Evolutionary conservation across 192 early-diverging fungal species (phyloP), one percentile per base, ranked within the genome.

Genomic region (Obelidium mucronatum): DNA sequence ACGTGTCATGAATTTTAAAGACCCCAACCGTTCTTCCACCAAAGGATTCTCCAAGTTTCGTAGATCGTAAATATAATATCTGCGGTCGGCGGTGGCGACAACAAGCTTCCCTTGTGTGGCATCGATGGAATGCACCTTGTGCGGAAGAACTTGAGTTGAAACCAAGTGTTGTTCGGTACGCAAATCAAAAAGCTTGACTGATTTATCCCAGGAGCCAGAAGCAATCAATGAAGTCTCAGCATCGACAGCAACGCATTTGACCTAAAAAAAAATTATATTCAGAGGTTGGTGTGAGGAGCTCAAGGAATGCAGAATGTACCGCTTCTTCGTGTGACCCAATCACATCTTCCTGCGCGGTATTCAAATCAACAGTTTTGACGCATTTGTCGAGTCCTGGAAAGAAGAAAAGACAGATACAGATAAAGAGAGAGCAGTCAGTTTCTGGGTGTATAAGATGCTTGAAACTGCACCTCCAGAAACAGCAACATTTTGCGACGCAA

Each of bases 201-300:
- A 86, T 76, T 92, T 91, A 80, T 99, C 97, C 97, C 97, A 99
- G 56, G 92, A 90, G 53, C 96, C 97, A 19, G 95, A 91, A 24
- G 94, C 77, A n/a, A 96, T 74, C 58, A 74, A 59, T 1, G n/a
- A 24, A 19, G 58, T 74, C n/a, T 60, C 40, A 1, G 26, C 11
- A 31, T 74, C 72, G 35, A 56, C 28, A n/a, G 39, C 60, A 44
- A 74, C 34, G 60, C 59, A 62, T 63, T 24, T 89, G 78, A 34
- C 84, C 92, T 92, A 31, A 6, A 26, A 70, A 0, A 42, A 33
- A 40, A 24, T 54, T n/a, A n/a, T n/a, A n/a, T n/a, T n/a, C n/a
- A n/a, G n/a, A n/a, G n/a, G 55, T 65, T 19, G 33, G 33, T 6
- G 36, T 17, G 11, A 31, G 35, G 58, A 48, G 35, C 37, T n/a